A percentile compares a stretch with the other conserved stretches of the same genome.
Evolutionary conservation across 352 stramenopile species (phyloP).

Genomic region (Phytopythium cucurbitacearum): DNA sequence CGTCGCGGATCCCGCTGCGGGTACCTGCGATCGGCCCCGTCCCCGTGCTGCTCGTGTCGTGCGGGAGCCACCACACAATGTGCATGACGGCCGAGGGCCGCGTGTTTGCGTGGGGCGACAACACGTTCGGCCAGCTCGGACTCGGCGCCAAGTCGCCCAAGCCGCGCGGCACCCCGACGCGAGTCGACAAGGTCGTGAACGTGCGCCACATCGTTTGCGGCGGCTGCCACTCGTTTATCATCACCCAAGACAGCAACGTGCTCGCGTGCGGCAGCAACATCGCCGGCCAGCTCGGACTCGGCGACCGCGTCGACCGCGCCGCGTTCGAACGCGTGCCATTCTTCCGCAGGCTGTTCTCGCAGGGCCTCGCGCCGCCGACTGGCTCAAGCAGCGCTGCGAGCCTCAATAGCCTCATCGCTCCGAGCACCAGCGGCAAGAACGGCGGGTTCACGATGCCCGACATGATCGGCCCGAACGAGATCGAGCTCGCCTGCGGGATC

Average conservation of each 20-base stretch:
- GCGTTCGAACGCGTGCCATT: conserved; percentile 48
- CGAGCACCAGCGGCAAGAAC: not conserved
- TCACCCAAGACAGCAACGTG: conserved; percentile 47
- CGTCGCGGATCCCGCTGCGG: conserved; percentile 49
- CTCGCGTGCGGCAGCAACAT: conserved; percentile 61
- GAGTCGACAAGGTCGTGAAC: conserved; percentile 49
- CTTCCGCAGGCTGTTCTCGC: conserved; percentile 29
- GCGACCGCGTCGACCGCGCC: conserved; percentile 35
- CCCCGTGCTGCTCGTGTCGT: conserved; percentile 47
- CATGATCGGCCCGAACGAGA: conserved; percentile 9
- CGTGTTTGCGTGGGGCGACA: conserved; percentile 67
- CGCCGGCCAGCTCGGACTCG: conserved; percentile 53
- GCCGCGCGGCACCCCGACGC: conserved; percentile 25
- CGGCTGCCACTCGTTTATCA: conserved; percentile 56
- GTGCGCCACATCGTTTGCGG: conserved; percentile 41
- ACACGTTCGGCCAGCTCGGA: conserved; percentile 53
- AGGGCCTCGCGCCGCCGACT: not conserved
- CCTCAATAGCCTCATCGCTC: not conserved
- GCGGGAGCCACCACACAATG: conserved; percentile 57
- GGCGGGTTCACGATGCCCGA: not conserved
- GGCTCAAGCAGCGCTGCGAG: not conserved
- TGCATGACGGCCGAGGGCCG: conserved; percentile 51
- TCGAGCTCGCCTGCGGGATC: conserved; percentile 41
- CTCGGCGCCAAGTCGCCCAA: conserved; percentile 27
- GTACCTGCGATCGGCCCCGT: conserved; percentile 33